These are phyloP conservation scores for Melastoma malabathricum DNA, from an alignment of 345 rosid genomes.

Conservation along the genomic window DNA sequence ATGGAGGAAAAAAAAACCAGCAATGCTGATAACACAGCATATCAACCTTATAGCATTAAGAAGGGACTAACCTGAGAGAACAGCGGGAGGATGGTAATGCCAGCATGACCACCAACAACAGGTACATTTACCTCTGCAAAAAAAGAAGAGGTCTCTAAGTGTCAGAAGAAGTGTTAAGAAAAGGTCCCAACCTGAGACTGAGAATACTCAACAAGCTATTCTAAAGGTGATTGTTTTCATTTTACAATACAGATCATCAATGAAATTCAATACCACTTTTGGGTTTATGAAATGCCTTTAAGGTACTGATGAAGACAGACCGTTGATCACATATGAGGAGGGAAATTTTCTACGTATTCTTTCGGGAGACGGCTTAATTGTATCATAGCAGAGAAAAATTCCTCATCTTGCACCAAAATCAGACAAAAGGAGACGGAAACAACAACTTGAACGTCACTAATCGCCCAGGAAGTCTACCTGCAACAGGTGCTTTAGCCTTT, in stretches of 20 bases:
- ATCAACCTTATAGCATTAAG: background rate
- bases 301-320: too few species aligned
- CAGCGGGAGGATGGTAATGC: conserved; percentile 66
- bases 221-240: too few species aligned
- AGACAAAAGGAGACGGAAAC: too few species aligned
- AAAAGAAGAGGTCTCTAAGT: background rate
- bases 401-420: too few species aligned
- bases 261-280: too few species aligned
- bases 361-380: too few species aligned
- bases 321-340: too few species aligned
- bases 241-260: too few species aligned
- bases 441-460: too few species aligned
- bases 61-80: conserved; percentile 48
- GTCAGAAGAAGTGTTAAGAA: fast-evolving
- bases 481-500: conserved; percentile 39
- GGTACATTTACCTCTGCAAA: conserved; percentile 64
- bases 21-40: background rate
- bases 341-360: too few species aligned
- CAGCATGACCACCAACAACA: conserved; percentile 86
- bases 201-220: background rate
- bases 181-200: background rate
- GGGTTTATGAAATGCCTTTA: too few species aligned
- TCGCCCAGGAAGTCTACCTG: conserved; percentile 16
- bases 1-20: background rate
- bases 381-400: too few species aligned